phyloP scores from a whole-genome alignment of 306 rosid genomes.

The Inga leiocalycina region DNA sequence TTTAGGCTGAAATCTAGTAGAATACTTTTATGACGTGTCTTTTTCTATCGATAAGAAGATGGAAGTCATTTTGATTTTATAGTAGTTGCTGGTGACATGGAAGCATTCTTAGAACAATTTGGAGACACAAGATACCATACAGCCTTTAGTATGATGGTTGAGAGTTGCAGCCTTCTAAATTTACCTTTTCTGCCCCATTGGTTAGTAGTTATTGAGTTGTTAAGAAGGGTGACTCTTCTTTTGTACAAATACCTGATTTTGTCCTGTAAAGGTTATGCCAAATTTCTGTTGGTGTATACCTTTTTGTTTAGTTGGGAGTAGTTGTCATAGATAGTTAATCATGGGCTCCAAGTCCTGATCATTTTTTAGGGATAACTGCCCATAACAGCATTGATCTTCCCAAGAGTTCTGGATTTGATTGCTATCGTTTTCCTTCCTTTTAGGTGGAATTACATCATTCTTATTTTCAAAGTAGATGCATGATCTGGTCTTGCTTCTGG shows the following conservation, averaged over 20 bases:
- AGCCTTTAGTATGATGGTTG: conserved; percentile 15
- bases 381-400: not conserved
- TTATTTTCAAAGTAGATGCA: not conserved
- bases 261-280: conserved; percentile 1
- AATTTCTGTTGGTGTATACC: not conserved
- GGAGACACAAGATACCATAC: conserved; percentile 20
- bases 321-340: not conserved
- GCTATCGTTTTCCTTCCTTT: not conserved
- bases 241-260: conserved; percentile 2
- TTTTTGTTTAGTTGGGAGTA: not conserved
- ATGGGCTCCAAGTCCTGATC: not conserved
- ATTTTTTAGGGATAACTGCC: not conserved
- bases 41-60: conserved; percentile 17
- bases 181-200: conserved; percentile 1
- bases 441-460: not conserved
- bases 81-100: not conserved
- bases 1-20: conserved; percentile 27
- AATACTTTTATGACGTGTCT: conserved; percentile 26
- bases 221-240: conserved; percentile 11
- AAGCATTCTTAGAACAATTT: conserved; percentile 22
- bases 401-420: not conserved
- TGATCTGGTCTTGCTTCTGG: not conserved
- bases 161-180: not conserved
- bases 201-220: conserved; percentile 9
- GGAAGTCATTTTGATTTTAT: conserved; percentile 30